phyloP scores from a whole-genome alignment of 169 alveolate genomes.

The Amoebophrya sp. region DNA sequence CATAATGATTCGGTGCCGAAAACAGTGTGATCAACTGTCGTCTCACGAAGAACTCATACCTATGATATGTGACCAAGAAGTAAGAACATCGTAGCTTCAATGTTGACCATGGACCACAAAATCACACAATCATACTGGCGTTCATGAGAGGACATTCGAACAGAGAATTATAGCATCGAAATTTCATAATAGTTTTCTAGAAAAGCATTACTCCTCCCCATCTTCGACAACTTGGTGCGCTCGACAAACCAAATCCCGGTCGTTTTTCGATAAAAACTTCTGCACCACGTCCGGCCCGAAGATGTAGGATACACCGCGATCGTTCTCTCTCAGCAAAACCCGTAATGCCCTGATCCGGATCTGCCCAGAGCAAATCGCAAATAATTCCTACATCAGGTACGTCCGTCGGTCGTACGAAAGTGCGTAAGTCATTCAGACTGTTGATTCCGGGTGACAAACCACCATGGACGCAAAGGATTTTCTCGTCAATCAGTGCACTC shows the following conservation, averaged over 20 bases:
- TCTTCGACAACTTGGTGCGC: slow-evolving; percentile 80
- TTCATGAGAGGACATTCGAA: too few species aligned
- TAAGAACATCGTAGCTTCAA: too few species aligned
- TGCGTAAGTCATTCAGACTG: slow-evolving; percentile 84
- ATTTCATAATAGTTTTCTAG: too few species aligned
- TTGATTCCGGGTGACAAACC: slow-evolving; percentile 97
- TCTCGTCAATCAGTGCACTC: slow-evolving; percentile 96
- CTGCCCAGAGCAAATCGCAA: slow-evolving; percentile 72
- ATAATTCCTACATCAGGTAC: slow-evolving; percentile 92
- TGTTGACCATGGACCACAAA: too few species aligned
- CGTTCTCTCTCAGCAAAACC: slow-evolving; percentile 76
- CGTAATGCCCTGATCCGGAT: slow-evolving; percentile 55
- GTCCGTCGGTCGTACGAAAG: slow-evolving; percentile 95
- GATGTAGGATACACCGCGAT: slow-evolving; percentile 69
- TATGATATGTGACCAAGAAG: too few species aligned
- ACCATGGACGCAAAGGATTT: slow-evolving; percentile 98
- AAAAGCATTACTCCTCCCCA: too few species aligned
- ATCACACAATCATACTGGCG: too few species aligned
- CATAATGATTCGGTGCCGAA: slow-evolving; percentile 71
- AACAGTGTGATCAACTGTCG: slow-evolving; percentile 72
- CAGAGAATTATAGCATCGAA: too few species aligned
- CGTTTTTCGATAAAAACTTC: slow-evolving; percentile 59
- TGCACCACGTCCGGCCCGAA: slow-evolving; percentile 66
- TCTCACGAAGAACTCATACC: slow-evolving; percentile 75
- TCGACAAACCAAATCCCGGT: slow-evolving; percentile 68